Conservation (phyloP, 2,329 filamentous ascomycete species). For the Calonectria montana region DNA sequence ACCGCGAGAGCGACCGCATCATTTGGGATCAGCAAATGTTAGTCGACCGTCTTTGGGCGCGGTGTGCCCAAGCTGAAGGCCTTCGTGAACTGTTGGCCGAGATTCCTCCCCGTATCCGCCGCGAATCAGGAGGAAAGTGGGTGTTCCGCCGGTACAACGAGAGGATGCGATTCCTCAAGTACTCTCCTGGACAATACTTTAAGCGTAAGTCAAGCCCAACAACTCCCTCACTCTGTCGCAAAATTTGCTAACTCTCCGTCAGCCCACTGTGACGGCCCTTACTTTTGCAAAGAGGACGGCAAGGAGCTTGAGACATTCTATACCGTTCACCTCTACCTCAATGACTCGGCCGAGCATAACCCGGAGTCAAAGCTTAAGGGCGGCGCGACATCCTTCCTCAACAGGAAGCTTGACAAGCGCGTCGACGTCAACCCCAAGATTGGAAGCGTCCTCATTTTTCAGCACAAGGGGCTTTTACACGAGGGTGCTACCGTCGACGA, state of each 20-base stretch:
- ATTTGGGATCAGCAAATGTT: constrained; percentile 77
- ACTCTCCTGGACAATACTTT: constrained; percentile 79
- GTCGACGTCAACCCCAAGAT: constrained; percentile 67
- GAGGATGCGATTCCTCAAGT: constrained; percentile 80
- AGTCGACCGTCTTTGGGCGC: constrained; percentile 70
- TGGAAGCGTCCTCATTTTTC: constrained; percentile 70
- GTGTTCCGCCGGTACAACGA: constrained; percentile 71
- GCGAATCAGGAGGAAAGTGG: constrained; percentile 48
- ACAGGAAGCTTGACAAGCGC: constrained; percentile 52
- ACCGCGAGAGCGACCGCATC: constrained; percentile 79
- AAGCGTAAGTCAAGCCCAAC: constrained; percentile 52
- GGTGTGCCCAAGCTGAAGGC: constrained; percentile 60
- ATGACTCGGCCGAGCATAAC: constrained; percentile 40
- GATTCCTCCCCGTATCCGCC: constrained; percentile 45
- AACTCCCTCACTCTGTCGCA: background rate
- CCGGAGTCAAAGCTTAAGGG: constrained; percentile 53
- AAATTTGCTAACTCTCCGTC: constrained; percentile 21
- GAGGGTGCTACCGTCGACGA: constrained; percentile 63
- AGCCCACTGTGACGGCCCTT: constrained; percentile 77
- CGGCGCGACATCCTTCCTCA: constrained; percentile 68
- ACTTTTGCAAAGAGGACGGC: constrained; percentile 63
- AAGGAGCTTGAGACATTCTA: constrained; percentile 59
- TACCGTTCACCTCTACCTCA: constrained; percentile 65
- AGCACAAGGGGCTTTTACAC: constrained; percentile 64
- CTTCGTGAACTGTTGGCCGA: constrained; percentile 53